Conservation (phyloP, 768 basidiomycete genomes). For the Macrolepiota dolichaula region DNA sequence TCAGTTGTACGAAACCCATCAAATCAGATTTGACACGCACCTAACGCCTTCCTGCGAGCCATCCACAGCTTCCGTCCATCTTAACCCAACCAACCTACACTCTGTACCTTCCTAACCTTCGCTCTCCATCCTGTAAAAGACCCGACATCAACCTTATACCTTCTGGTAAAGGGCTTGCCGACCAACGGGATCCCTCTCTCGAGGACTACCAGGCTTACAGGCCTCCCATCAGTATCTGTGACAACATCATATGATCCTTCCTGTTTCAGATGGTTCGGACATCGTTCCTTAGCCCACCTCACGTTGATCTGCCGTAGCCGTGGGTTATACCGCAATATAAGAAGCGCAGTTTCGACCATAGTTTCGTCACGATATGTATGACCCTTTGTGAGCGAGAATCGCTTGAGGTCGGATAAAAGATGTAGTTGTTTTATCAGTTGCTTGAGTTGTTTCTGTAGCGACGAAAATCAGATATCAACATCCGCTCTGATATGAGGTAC, state of each 20-base stretch:
- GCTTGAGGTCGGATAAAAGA: conserved; percentile 36
- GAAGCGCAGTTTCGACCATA: conserved; percentile 39
- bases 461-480: not conserved
- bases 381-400: conserved; percentile 47
- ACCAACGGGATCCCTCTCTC: conserved; percentile 42
- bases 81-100: not conserved
- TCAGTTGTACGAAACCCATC: too few species aligned
- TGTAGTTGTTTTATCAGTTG: conserved; percentile 35
- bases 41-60: not conserved
- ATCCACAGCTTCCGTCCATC: not conserved
- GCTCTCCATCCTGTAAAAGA: conserved; percentile 2
- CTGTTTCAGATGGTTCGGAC: conserved; percentile 47
- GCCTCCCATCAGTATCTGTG: conserved; percentile 17
- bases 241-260: conserved; percentile 41
- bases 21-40: too few species aligned
- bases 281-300: conserved; percentile 45
- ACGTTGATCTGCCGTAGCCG: conserved; percentile 39
- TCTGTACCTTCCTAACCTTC: conserved; percentile 1
- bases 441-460: conserved; percentile 36
- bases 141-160: conserved; percentile 18
- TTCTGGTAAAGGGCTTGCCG: conserved; percentile 35
- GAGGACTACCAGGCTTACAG: conserved; percentile 23
- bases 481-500: conserved; percentile 12
- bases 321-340: conserved; percentile 31
- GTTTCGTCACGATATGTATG: conserved; percentile 42